Conservation (phyloP, 2,329 filamentous ascomycete species). For the Hypoxylon sp. region DNA sequence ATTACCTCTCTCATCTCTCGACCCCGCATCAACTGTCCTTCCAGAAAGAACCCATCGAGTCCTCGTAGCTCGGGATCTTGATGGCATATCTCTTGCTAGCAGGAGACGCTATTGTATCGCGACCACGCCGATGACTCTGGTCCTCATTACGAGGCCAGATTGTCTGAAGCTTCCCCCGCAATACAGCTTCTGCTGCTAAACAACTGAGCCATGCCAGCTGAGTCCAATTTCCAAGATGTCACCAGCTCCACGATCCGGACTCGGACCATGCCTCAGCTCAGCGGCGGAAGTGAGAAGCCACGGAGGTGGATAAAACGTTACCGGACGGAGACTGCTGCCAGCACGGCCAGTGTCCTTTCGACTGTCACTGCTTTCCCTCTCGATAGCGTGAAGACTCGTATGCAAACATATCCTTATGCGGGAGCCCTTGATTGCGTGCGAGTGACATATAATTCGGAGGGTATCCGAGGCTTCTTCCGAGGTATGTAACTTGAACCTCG, state of each 20-base stretch:
- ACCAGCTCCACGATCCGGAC: conserved; percentile 61
- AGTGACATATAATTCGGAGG: conserved; percentile 82
- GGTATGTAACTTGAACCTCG: conserved; percentile 64
- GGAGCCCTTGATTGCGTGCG: conserved; percentile 81
- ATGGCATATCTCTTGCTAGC: conserved; percentile 69
- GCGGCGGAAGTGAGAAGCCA: conserved; percentile 54
- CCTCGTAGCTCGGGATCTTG: conserved; percentile 58
- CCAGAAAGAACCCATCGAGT: conserved; percentile 43
- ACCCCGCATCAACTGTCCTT: conserved; percentile 34
- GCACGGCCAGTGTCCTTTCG: conserved; percentile 81
- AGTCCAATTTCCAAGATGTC: conserved; percentile 59
- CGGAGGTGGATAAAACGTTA: conserved; percentile 79
- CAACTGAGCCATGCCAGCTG: conserved; percentile 57
- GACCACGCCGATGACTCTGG: conserved; percentile 73
- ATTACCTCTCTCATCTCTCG: conserved; percentile 22
- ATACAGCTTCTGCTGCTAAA: conserved; percentile 56
- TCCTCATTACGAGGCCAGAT: conserved; percentile 64
- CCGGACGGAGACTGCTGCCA: conserved; percentile 84
- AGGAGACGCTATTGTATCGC: conserved; percentile 64
- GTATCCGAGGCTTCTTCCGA: conserved; percentile 83
- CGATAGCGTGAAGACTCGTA: conserved; percentile 90
- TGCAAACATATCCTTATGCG: conserved; percentile 87
- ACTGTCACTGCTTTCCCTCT: conserved; percentile 87
- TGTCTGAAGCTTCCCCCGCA: conserved; percentile 62
- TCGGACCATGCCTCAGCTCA: conserved; percentile 62